Conservation (phyloP, 2,329 filamentous ascomycete species). For the Alternaria consortialis region DNA sequence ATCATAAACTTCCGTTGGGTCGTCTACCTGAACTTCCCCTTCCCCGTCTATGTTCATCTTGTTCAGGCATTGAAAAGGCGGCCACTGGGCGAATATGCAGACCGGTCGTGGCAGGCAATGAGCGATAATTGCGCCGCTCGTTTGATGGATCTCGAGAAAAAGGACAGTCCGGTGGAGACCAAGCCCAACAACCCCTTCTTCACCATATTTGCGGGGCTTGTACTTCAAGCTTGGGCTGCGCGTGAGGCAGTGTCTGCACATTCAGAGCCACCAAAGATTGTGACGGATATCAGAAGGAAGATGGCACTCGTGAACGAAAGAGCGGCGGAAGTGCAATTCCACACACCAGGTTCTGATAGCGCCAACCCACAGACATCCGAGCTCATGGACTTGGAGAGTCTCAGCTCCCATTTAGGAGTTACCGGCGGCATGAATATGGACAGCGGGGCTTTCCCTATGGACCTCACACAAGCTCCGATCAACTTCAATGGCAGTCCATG, state of each 20-base stretch:
- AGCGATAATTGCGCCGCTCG: conserved; percentile 57
- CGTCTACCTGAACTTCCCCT: conserved; percentile 57
- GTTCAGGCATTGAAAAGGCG: conserved; percentile 54
- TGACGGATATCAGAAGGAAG: conserved; percentile 8
- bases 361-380: neutral
- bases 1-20: conserved; percentile 57
- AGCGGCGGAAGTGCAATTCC: neutral
- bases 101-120: conserved; percentile 56
- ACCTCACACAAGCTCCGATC: conserved; percentile 3
- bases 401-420: neutral
- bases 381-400: conserved; percentile 2
- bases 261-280: conserved; percentile 16
- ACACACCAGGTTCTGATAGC: neutral
- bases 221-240: conserved; percentile 61
- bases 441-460: conserved; percentile 2
- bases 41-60: conserved; percentile 60
- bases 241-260: conserved; percentile 18
- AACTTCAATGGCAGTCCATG: conserved; percentile 11
- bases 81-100: conserved; percentile 47
- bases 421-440: conserved; percentile 2
- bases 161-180: conserved; percentile 26
- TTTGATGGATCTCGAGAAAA: conserved; percentile 27
- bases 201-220: conserved; percentile 61
- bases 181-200: conserved; percentile 36
- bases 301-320: conserved; percentile 3